Percentiles rank a stretch among this genome's conserved stretches.
Evolutionary conservation across 78 protist genomes (phyloP).

Genomic region (Diacronema lutheri): DNA sequence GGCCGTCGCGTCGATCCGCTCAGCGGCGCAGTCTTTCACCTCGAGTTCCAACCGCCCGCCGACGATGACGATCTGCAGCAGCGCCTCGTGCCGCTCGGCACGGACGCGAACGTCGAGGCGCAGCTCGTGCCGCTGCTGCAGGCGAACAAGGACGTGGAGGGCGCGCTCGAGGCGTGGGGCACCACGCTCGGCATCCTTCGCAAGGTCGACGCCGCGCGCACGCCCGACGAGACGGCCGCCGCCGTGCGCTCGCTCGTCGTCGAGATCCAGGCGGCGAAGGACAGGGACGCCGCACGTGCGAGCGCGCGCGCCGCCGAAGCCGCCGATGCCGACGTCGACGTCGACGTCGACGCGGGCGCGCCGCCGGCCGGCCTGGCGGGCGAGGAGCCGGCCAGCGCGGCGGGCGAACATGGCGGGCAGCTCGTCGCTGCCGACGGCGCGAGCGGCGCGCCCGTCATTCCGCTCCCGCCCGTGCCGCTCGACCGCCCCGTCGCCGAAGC

Average conservation of each 20-base stretch:
- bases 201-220: not conserved
- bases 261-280: not conserved
- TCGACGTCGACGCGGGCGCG: not conserved
- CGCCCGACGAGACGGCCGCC: not conserved
- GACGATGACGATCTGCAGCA: not conserved
- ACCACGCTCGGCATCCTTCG: not conserved
- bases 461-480: no score
- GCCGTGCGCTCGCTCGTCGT: not conserved
- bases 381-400: not conserved
- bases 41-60: conserved; percentile 26
- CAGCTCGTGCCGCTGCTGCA: not conserved
- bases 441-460: not conserved
- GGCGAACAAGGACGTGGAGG: not conserved
- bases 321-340: not conserved
- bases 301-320: not conserved
- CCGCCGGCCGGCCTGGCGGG: not conserved
- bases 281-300: not conserved
- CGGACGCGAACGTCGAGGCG: conserved; percentile 14
- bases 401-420: not conserved
- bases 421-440: not conserved
- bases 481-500: no score
- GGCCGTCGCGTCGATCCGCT: conserved; percentile 29
- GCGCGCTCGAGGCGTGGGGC: not conserved
- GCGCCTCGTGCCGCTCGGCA: conserved; percentile 8
- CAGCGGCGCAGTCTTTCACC: conserved; percentile 12